phyloP scores from a whole-genome alignment of 495 filamentous ascomycete genomes.

The Polyplosphaeria fusca region DNA sequence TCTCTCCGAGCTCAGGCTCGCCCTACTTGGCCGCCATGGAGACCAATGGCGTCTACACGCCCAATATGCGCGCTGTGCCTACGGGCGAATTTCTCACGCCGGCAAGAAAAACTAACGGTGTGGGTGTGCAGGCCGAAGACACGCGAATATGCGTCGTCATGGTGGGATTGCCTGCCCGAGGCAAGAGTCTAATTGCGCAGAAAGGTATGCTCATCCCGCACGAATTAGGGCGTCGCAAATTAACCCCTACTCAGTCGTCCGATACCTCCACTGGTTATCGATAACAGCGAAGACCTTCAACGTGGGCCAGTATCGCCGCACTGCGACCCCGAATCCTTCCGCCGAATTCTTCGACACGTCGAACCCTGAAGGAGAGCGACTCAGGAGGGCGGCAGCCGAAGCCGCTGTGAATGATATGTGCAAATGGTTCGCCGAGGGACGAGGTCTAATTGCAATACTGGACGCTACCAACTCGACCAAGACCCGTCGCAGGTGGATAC shows the following conservation, averaged over 20 bases:
- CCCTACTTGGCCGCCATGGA: constrained; percentile 15
- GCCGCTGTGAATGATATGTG: constrained; percentile 89
- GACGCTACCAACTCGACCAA: constrained; percentile 97
- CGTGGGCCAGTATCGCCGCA: constrained; percentile 88
- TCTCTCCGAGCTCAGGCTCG: constrained; percentile 22
- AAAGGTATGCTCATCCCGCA: constrained; percentile 67
- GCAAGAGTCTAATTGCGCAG: constrained; percentile 94
- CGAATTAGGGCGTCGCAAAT: neutral
- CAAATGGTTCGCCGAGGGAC: constrained; percentile 71
- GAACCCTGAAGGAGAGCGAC: constrained; percentile 85
- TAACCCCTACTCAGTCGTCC: constrained; percentile 63
- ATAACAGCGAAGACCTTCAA: constrained; percentile 93
- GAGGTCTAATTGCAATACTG: constrained; percentile 81
- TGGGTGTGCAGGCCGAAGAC: constrained; percentile 77
- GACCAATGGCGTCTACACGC: constrained; percentile 33
- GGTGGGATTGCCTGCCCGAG: constrained; percentile 92
- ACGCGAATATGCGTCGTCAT: constrained; percentile 97
- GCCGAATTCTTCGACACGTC: constrained; percentile 90
- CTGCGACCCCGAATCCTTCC: constrained; percentile 76
- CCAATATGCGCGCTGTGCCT: constrained; percentile 37
- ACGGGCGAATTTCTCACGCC: constrained; percentile 36
- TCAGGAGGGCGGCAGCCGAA: constrained; percentile 81
- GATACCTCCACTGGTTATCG: constrained; percentile 94
- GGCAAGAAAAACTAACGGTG: constrained; percentile 49
- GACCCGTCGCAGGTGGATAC: constrained; percentile 83